Evolutionary conservation across 805 yeast genomes (phyloP).

Genomic region (Wickerhamiella kurtzmanii): DNA sequence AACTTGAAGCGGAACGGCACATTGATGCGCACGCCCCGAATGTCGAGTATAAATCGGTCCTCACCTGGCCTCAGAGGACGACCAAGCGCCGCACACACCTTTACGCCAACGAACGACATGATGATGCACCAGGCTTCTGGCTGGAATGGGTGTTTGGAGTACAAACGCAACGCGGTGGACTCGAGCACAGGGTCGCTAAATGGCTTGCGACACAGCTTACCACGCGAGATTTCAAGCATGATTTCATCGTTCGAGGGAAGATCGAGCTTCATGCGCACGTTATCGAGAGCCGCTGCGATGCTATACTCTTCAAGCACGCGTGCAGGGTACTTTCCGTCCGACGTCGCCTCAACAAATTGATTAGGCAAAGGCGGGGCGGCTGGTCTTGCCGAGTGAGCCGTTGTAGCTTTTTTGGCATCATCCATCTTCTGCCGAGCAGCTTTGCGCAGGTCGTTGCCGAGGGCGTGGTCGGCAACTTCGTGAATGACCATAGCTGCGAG

Average conservation of each 20-base stretch:
- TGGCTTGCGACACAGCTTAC: slow-evolving; percentile 22
- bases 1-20: slow-evolving; percentile 65
- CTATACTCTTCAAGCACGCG: slow-evolving; percentile 2
- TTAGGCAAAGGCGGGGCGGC: neutral
- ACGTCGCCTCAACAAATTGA: neutral
- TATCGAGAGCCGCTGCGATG: slow-evolving; percentile 23
- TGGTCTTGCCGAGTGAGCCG: neutral
- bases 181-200: slow-evolving; percentile 22
- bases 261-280: slow-evolving; percentile 26
- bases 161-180: slow-evolving; percentile 32
- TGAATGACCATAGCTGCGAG: slow-evolving; percentile 18
- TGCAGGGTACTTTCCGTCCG: no score
- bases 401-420: neutral
- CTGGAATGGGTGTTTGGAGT: slow-evolving; percentile 38
- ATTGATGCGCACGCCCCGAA: slow-evolving; percentile 26
- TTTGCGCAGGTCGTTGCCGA: slow-evolving; percentile 7
- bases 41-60: slow-evolving; percentile 17
- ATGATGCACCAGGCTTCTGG: slow-evolving; percentile 28
- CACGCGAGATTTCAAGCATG: slow-evolving; percentile 29
- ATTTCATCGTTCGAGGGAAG: slow-evolving; percentile 37
- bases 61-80: neutral
- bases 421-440: slow-evolving; percentile 4
- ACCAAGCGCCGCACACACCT: slow-evolving; percentile 14
- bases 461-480: slow-evolving; percentile 17
- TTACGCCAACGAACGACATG: slow-evolving; percentile 20